A percentile compares a stretch with the other conserved stretches of the same genome.
These are phyloP conservation scores for Malus asiatica DNA, from an alignment of 306 rosid species.

Conservation along the genomic window DNA sequence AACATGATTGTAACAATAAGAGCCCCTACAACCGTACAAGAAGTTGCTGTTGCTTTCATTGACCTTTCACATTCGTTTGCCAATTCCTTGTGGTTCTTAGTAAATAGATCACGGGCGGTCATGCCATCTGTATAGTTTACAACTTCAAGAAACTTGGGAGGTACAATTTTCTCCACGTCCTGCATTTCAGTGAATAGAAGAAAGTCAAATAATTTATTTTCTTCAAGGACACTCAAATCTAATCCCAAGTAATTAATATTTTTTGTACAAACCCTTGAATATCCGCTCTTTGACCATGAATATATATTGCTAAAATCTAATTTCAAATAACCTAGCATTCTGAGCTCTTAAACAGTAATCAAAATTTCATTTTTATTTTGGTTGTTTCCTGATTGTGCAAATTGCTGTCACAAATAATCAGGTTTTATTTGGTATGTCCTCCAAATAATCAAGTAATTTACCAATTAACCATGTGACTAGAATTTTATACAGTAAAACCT, in stretches of 20 bases:
- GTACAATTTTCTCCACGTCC: not conserved
- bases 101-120: constrained; percentile 32
- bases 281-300: not conserved
- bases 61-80: constrained; percentile 22
- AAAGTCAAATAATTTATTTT: too few relatives aligned
- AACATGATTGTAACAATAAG: constrained; percentile 36
- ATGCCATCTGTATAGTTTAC: not conserved
- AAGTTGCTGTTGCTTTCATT: constrained; percentile 36
- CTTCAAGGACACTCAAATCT: too few relatives aligned
- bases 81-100: constrained; percentile 16
- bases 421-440: too few relatives aligned
- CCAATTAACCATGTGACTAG: too few relatives aligned
- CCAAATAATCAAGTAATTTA: too few relatives aligned
- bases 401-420: too few relatives aligned
- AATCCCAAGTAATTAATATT: not conserved
- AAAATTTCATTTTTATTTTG: too few relatives aligned
- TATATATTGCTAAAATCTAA: too few relatives aligned
- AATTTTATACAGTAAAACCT: too few relatives aligned
- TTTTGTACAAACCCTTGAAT: not conserved
- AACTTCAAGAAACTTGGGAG: not conserved
- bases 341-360: too few relatives aligned
- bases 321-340: too few relatives aligned
- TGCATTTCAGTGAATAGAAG: not conserved
- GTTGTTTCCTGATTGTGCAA: too few relatives aligned
- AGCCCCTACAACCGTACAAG: constrained; percentile 40